phyloP scores from a whole-genome alignment of 306 rosid genomes.

The Purshia tridentata region DNA sequence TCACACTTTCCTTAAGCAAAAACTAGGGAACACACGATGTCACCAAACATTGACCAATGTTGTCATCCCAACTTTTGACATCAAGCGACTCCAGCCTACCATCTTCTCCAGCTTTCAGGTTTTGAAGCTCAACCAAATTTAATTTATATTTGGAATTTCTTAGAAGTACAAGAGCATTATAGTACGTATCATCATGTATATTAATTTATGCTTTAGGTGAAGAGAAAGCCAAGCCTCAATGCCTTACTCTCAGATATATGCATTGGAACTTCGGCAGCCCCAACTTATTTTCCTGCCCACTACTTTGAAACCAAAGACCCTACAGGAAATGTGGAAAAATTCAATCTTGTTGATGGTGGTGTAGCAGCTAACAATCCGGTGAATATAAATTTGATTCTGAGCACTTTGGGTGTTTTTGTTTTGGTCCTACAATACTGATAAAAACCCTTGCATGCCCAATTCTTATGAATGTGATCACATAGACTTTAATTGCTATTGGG shows the following conservation, averaged over 20 bases:
- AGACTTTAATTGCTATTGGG: slow-evolving; percentile 48
- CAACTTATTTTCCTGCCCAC: slow-evolving; percentile 62
- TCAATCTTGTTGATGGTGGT: slow-evolving; percentile 57
- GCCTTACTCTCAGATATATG: slow-evolving; percentile 46
- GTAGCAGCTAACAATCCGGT: slow-evolving; percentile 69
- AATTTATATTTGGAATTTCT: too few relatives aligned
- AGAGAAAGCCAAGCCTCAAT: slow-evolving; percentile 21
- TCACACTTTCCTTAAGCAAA: slow-evolving; percentile 39
- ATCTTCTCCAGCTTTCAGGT: slow-evolving; percentile 60
- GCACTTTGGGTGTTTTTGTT: too few relatives aligned
- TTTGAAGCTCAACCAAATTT: too few relatives aligned
- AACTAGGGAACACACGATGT: slow-evolving; percentile 48
- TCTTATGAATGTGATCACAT: too few relatives aligned
- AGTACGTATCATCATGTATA: too few relatives aligned
- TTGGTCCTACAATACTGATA: too few relatives aligned
- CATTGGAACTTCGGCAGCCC: slow-evolving; percentile 60
- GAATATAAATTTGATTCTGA: neutral
- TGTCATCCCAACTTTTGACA: slow-evolving; percentile 54
- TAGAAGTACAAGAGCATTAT: too few relatives aligned
- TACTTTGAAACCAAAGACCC: slow-evolving; percentile 36
- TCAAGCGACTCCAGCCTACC: slow-evolving; percentile 44
- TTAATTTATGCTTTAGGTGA: slow-evolving; percentile 24
- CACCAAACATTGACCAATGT: slow-evolving; percentile 54
- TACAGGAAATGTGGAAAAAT: slow-evolving; percentile 21
- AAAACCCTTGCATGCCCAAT: too few relatives aligned